Conservation (phyloP, 2,329 filamentous ascomycete genomes). For the Ceratocystis papillata region DNA sequence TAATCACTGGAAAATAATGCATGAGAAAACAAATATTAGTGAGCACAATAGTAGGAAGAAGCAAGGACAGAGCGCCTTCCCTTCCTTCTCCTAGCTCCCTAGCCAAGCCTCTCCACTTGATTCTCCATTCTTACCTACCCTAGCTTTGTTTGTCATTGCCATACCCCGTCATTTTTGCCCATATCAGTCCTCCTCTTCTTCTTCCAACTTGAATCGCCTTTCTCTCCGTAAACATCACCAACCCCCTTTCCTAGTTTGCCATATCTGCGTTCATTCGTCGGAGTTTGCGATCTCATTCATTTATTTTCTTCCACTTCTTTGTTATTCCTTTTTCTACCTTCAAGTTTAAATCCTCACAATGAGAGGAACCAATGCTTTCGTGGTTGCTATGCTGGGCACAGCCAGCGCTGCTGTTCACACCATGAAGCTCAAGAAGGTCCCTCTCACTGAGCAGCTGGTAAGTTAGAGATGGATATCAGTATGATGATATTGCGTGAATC, state of each 20-base stretch:
- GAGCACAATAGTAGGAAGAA: not conserved
- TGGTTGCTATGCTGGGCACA: constrained; percentile 71
- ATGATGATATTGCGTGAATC: not conserved
- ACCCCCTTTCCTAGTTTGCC: not conserved
- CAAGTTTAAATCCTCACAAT: constrained; percentile 20
- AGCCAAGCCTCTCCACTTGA: constrained; percentile 1
- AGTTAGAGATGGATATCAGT: constrained; percentile 29
- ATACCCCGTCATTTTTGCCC: constrained; percentile 6
- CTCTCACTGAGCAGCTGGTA: constrained; percentile 85
- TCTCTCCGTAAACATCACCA: constrained; percentile 12
- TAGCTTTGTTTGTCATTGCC: constrained; percentile 9
- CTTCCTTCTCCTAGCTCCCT: not conserved
- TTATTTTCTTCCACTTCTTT: constrained; percentile 4
- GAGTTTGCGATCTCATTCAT: constrained; percentile 17
- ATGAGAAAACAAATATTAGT: too few relatives aligned
- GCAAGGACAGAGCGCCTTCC: not conserved
- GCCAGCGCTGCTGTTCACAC: constrained; percentile 82
- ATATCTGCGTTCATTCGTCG: constrained; percentile 20
- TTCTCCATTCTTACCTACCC: not conserved
- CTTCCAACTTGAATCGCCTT: not conserved
- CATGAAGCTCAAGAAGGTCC: constrained; percentile 95
- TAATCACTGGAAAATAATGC: not conserved
- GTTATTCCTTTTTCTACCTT: constrained; percentile 12
- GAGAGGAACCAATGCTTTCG: constrained; percentile 79
- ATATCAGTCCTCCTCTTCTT: constrained; percentile 13